Base-by-base conservation (phyloP, 768 basidiomycete genomes). In the Tylopilus plumbeoviolaceoides region DNA sequence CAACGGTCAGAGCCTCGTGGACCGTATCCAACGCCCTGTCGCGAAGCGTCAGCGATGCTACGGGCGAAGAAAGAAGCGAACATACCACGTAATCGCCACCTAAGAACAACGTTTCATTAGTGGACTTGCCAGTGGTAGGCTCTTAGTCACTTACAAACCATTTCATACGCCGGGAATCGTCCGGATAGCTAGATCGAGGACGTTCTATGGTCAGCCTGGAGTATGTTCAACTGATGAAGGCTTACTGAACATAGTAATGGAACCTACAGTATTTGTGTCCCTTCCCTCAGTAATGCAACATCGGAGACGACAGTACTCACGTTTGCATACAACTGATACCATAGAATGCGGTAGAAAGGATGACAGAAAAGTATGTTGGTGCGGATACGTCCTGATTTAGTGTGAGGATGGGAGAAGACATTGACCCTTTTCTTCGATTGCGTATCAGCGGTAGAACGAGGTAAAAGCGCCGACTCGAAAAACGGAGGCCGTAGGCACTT, bases 61-160 rank as follows among this genome's bases (percentile, higher is more conserved):
- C 15, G 15, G 12, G 2, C 5, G 21, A 18, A 5, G 23, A n/a
- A 3, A 33, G 28, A 3, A 20, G 5, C 17, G 6, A 7, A 0
- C 15, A 10, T n/a, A 59, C 59, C 59, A 60, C 14, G 61, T 1
- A 18, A 7, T 44, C 17, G 41, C 41, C 2, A 61, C 59, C 59
- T 60, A 12, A 5, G 7, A 31, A 30, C 3, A 33, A 27, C 1
- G 4, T 27, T 39, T 12, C 8, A 9, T 46, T 6, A 43, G 33
- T 12, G 39, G 2, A 7, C 14, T 6, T 0, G n/a, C n/a, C n/a
- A n/a, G n/a, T n/a, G 8, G 30, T 2, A 10, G 15, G 27, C 18
- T 6, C 5, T 17, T 5, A 21, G 6, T 23, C 27, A 50, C 54
- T 57, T 3, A 60, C 59, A 8, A 50, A 31, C 9, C 2, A 1